A percentile compares a stretch with the other conserved stretches of the same genome.
phyloP scores from a whole-genome alignment of 2,329 filamentous ascomycete genomes.

The Hymenoscyphus repandus region DNA sequence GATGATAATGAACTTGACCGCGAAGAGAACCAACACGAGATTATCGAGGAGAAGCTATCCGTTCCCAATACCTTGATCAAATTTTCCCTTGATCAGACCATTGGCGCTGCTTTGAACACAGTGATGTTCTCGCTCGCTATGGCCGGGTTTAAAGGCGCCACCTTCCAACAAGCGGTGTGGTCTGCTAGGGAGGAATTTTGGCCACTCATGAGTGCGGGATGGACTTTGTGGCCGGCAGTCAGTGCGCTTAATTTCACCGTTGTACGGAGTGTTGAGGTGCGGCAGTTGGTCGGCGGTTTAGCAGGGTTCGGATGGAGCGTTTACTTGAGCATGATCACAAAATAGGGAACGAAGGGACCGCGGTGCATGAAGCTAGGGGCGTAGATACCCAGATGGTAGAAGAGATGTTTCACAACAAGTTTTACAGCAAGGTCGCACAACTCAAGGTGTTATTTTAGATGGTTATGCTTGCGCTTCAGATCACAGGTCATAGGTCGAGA shows the following conservation, averaged over 20 bases:
- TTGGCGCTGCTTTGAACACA: constrained; percentile 62
- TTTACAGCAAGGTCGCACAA: too few relatives aligned
- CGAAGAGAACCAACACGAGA: constrained; percentile 38
- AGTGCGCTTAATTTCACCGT: constrained; percentile 64
- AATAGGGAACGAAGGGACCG: constrained; percentile 10
- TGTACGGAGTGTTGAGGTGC: constrained; percentile 63
- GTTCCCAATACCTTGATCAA: constrained; percentile 62
- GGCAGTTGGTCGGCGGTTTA: constrained; percentile 65
- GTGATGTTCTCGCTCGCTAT: constrained; percentile 57
- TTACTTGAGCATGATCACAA: constrained; percentile 63
- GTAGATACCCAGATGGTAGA: neutral
- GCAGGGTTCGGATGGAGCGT: constrained; percentile 71
- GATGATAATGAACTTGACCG: constrained; percentile 38
- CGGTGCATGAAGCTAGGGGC: too few relatives aligned
- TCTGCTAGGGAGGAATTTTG: constrained; percentile 52
- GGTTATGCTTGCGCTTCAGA: too few relatives aligned
- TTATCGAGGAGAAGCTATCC: constrained; percentile 49
- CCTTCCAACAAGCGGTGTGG: constrained; percentile 39
- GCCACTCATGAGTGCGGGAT: constrained; percentile 61
- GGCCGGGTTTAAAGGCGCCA: constrained; percentile 35
- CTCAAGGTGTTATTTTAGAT: too few relatives aligned
- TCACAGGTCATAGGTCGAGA: too few relatives aligned
- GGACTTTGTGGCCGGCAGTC: constrained; percentile 68
- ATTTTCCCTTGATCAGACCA: constrained; percentile 62
- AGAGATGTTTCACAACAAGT: constrained; percentile 1